Evolutionary conservation across 2,329 filamentous ascomycete genomes (phyloP).

Genomic region (Paecilomyces dactylethromorphus): DNA sequence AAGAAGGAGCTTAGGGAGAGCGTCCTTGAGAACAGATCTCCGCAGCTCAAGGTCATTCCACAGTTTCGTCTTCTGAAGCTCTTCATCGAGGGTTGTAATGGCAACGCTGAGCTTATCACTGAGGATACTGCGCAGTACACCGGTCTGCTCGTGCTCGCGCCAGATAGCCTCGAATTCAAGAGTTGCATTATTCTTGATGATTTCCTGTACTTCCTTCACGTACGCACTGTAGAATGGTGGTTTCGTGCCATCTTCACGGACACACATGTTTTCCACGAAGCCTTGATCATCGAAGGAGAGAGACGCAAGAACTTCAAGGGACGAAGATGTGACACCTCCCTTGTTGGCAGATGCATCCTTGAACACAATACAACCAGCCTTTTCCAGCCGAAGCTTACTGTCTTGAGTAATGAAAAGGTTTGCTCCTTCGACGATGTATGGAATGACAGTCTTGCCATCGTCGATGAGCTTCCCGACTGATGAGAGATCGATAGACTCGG

Average conservation of each 20-base stretch:
- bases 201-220: slow-evolving; percentile 83
- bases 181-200: slow-evolving; percentile 82
- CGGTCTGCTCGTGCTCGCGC: slow-evolving; percentile 82
- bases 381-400: slow-evolving; percentile 88
- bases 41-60: slow-evolving; percentile 80
- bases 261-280: slow-evolving; percentile 92
- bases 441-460: slow-evolving; percentile 78
- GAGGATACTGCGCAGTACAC: slow-evolving; percentile 72
- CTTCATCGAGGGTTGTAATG: slow-evolving; percentile 94
- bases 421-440: slow-evolving; percentile 95
- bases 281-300: slow-evolving; percentile 86
- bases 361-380: slow-evolving; percentile 90
- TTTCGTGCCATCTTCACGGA: slow-evolving; percentile 65
- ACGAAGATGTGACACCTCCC: slow-evolving; percentile 95
- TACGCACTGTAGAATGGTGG: slow-evolving; percentile 92
- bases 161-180: slow-evolving; percentile 98
- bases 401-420: slow-evolving; percentile 99
- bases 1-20: slow-evolving; percentile 74
- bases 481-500: slow-evolving; percentile 90
- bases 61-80: slow-evolving; percentile 85
- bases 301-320: slow-evolving; percentile 88
- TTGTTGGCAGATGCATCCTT: slow-evolving; percentile 99
- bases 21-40: slow-evolving; percentile 71
- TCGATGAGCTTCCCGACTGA: slow-evolving; percentile 82
- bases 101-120: slow-evolving; percentile 86